These are phyloP conservation scores for Euphorbia corollata DNA, from an alignment of 441 rosid species.

Conservation along the genomic window DNA sequence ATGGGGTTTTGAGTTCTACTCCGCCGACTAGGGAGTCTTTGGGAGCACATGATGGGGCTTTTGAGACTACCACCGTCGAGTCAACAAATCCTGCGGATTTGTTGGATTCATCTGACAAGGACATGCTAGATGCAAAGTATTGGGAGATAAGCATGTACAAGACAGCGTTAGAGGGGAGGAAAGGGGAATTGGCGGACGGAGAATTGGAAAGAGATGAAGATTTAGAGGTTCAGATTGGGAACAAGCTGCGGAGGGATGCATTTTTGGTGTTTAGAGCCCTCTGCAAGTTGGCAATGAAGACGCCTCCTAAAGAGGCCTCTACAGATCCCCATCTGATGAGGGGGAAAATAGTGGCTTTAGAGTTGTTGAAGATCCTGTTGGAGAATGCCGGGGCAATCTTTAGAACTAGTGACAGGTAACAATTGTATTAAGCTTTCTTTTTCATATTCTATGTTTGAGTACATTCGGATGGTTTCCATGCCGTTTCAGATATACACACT, in stretches of 20 bases:
- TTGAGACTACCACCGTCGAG: constrained; percentile 74
- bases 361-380: constrained; percentile 87
- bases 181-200: constrained; percentile 83
- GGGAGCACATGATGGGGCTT: constrained; percentile 72
- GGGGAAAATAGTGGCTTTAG: constrained; percentile 95
- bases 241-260: constrained; percentile 94
- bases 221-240: constrained; percentile 95
- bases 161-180: constrained; percentile 96
- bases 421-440: background rate
- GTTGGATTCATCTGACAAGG: constrained; percentile 98
- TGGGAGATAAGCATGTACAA: constrained; percentile 99
- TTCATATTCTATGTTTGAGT: background rate
- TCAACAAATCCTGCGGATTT: constrained; percentile 92
- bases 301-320: constrained; percentile 85
- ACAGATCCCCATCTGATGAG: constrained; percentile 86
- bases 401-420: constrained; percentile 93
- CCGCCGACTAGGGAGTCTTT: constrained; percentile 39
- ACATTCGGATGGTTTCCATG: background rate
- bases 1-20: constrained; percentile 70
- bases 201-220: constrained; percentile 86
- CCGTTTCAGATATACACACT: background rate
- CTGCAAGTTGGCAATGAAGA: constrained; percentile 95
- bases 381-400: constrained; percentile 99
- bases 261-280: constrained; percentile 96
- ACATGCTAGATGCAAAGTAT: constrained; percentile 97